Evolutionary conservation across 2,329 filamentous ascomycete genomes (phyloP).

Genomic region (Scolecobasidium constrictum): DNA sequence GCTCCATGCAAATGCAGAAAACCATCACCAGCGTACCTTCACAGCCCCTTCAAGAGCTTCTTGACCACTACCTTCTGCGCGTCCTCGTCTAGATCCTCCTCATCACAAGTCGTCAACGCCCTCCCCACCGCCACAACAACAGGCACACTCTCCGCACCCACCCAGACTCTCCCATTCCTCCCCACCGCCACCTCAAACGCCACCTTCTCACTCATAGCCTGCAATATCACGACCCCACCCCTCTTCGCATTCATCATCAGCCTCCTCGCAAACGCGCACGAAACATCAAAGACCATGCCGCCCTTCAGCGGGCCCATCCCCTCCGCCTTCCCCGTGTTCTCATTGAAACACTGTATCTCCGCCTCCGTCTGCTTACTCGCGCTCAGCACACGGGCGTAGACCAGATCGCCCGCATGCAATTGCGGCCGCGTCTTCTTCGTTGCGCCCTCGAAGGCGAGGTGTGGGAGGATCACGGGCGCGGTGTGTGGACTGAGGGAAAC

Average conservation of each 20-base stretch:
- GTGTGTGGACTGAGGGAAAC: constrained; percentile 60
- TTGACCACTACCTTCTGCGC: constrained; percentile 61
- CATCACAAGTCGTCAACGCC: constrained; percentile 69
- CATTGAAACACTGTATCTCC: constrained; percentile 80
- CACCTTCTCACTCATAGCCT: constrained; percentile 70
- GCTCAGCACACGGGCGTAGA: constrained; percentile 76
- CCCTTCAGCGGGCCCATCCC: constrained; percentile 74
- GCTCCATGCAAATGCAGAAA: too few relatives aligned
- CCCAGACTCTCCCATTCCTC: constrained; percentile 86
- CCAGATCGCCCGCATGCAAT: constrained; percentile 61
- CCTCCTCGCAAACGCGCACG: constrained; percentile 69
- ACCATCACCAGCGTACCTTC: too few relatives aligned
- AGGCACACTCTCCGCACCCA: constrained; percentile 65
- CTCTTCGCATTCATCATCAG: constrained; percentile 45
- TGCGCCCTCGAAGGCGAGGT: constrained; percentile 86
- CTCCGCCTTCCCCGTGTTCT: constrained; percentile 73
- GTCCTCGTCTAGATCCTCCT: constrained; percentile 48
- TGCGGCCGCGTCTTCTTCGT: constrained; percentile 85
- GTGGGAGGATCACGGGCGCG: constrained; percentile 59
- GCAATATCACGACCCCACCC: constrained; percentile 61
- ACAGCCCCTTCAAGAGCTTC: constrained; percentile 50
- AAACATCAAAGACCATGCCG: constrained; percentile 79
- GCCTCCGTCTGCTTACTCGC: constrained; percentile 76
- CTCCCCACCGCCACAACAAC: constrained; percentile 68
- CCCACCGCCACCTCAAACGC: constrained; percentile 92